Evolutionary conservation across 106 monocot species (phyloP).

Genomic region (Narthecium ossifragum): DNA sequence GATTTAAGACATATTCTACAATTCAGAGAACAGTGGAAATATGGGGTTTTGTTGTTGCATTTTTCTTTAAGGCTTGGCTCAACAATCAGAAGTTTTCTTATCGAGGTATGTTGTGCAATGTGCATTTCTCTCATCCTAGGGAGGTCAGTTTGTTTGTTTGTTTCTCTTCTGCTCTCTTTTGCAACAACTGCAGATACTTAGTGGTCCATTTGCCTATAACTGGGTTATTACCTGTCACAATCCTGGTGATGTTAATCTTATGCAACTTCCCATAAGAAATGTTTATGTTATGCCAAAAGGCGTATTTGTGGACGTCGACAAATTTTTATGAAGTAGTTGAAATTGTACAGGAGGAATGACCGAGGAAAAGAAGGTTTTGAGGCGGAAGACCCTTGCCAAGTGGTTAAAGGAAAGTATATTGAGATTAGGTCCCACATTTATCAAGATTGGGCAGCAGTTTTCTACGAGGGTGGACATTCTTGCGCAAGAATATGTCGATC

Average conservation of each 20-base stretch:
- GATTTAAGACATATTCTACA: constrained; percentile 98
- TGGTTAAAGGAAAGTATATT: constrained; percentile 98
- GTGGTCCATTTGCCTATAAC: no score
- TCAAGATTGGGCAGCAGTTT: constrained; percentile 98
- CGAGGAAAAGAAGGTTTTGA: constrained; percentile 70
- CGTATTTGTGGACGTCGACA: no score
- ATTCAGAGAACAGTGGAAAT: constrained; percentile 98
- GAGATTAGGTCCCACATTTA: constrained; percentile 97
- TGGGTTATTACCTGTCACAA: no score
- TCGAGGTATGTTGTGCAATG: constrained; percentile 38
- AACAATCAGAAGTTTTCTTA: constrained; percentile 94
- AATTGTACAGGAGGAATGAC: constrained; percentile 85
- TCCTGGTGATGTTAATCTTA: no score
- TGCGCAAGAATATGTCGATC: constrained; percentile 96
- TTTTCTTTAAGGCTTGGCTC: constrained; percentile 85
- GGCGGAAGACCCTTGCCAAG: constrained; percentile 78
- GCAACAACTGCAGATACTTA: no score
- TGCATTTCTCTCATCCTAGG: no score
- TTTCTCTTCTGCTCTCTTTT: no score
- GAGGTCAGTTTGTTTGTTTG: no score
- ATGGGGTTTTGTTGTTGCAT: constrained; percentile 93
- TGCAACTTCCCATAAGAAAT: no score
- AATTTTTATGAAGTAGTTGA: no score
- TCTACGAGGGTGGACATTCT: constrained; percentile 99
- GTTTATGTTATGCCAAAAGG: no score